These are phyloP conservation scores for Tylopilus sp. DNA, from an alignment of 768 basidiomycete species.

Conservation along the genomic window DNA sequence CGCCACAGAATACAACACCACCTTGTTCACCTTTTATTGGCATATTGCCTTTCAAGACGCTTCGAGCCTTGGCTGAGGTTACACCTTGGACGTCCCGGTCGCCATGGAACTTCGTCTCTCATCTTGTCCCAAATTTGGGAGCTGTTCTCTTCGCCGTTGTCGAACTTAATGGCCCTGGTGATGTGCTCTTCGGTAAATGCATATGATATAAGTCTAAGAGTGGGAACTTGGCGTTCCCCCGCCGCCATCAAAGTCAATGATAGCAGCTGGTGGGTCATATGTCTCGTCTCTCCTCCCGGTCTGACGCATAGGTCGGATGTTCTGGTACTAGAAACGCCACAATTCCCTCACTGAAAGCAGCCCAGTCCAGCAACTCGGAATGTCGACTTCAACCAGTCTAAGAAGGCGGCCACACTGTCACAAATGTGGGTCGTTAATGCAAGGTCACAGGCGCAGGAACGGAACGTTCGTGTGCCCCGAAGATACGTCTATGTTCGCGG, in stretches of 20 bases:
- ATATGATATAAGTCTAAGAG: slow-evolving; percentile 24
- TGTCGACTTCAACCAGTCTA: slow-evolving; percentile 27
- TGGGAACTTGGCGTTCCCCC: slow-evolving; percentile 4
- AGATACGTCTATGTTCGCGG: slow-evolving; percentile 14
- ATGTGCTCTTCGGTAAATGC: slow-evolving; percentile 5
- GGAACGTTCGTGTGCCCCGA: slow-evolving; percentile 30
- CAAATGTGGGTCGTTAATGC: slow-evolving; percentile 32
- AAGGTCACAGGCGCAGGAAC: slow-evolving; percentile 31
- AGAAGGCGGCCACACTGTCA: slow-evolving; percentile 35
- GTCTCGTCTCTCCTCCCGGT: not conserved
- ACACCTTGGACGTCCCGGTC: slow-evolving; percentile 11
- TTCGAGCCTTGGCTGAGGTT: not conserved
- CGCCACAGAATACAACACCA: slow-evolving; percentile 19
- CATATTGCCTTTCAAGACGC: not conserved
- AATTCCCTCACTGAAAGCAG: slow-evolving; percentile 2
- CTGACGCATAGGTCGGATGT: not conserved
- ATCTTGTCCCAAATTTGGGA: slow-evolving; percentile 24
- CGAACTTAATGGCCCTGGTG: slow-evolving; percentile 1
- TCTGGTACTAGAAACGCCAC: not conserved
- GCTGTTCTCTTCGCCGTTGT: slow-evolving; percentile 12
- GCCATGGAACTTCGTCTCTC: slow-evolving; percentile 11
- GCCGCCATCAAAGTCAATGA: slow-evolving; percentile 24
- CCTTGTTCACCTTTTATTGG: slow-evolving; percentile 20
- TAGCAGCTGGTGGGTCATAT: slow-evolving; percentile 26
- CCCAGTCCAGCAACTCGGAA: slow-evolving; percentile 6